Conservation (phyloP, 176 grass and related monocot genomes). For the Raddia distichophylla region DNA sequence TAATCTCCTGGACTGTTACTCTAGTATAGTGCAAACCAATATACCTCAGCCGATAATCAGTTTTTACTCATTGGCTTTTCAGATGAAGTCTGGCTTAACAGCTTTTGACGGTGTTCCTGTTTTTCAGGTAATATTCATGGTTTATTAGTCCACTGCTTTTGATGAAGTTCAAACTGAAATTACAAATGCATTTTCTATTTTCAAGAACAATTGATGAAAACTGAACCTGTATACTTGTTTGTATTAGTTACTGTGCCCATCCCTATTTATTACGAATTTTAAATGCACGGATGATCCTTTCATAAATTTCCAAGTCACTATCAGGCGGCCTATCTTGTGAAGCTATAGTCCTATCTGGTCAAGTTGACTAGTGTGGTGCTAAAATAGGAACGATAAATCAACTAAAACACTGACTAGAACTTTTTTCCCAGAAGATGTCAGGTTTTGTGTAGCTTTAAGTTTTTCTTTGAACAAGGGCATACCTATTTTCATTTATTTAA, state of each 20-base stretch:
- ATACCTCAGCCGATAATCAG: constrained; percentile 11
- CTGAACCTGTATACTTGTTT: neutral
- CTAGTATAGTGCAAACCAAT: constrained; percentile 19
- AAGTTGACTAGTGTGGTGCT: neutral
- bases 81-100: constrained; percentile 81
- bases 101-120: constrained; percentile 98
- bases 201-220: neutral
- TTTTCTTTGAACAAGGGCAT: neutral
- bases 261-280: constrained; percentile 24
- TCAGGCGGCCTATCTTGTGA: constrained; percentile 22
- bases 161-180: constrained; percentile 1
- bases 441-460: neutral
- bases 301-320: neutral
- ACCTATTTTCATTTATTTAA: neutral
- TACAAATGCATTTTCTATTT: neutral
- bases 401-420: neutral
- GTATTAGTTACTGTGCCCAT: constrained; percentile 36
- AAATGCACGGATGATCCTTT: neutral
- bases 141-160: neutral
- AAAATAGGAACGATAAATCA: neutral
- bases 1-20: constrained; percentile 1
- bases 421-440: neutral
- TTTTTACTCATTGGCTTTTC: constrained; percentile 48
- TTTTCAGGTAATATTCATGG: constrained; percentile 72
- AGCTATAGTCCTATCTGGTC: neutral